phyloP scores from a whole-genome alignment of 805 yeast genomes.

The Brettanomyces sp. region DNA sequence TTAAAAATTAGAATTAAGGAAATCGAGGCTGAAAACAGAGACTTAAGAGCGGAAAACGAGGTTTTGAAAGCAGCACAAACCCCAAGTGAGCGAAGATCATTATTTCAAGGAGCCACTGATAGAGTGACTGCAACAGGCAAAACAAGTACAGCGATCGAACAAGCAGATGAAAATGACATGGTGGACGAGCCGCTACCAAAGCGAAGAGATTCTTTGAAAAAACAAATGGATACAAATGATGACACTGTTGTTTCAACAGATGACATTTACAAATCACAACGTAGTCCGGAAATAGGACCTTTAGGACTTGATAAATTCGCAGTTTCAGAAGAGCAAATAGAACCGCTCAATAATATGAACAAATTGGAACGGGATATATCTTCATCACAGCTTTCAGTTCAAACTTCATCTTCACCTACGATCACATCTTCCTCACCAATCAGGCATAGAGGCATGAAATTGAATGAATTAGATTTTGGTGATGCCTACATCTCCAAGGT shows the following conservation, averaged over 20 bases:
- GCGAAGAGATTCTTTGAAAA: too few relatives aligned
- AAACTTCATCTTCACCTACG: background rate
- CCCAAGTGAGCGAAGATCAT: background rate
- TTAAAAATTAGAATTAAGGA: background rate
- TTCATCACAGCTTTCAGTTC: background rate
- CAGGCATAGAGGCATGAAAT: background rate
- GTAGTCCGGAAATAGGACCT: too few relatives aligned
- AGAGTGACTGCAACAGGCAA: too few relatives aligned
- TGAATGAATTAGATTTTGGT: slow-evolving; percentile 1
- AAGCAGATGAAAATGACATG: too few relatives aligned
- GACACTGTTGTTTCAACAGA: background rate
- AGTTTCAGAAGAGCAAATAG: background rate
- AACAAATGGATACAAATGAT: background rate
- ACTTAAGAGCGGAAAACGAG: background rate
- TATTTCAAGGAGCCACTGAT: too few relatives aligned
- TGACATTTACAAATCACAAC: background rate
- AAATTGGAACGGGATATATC: background rate
- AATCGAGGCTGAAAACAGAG: background rate
- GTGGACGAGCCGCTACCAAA: too few relatives aligned
- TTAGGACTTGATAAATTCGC: background rate
- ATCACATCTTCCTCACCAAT: slow-evolving; percentile 1
- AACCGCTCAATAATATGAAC: too few relatives aligned
- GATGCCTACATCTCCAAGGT: background rate
- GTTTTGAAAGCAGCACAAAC: too few relatives aligned
- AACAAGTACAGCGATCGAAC: too few relatives aligned